Base-by-base conservation (phyloP, 805 yeast genomes). In the Kuraishia ogatae region DNA sequence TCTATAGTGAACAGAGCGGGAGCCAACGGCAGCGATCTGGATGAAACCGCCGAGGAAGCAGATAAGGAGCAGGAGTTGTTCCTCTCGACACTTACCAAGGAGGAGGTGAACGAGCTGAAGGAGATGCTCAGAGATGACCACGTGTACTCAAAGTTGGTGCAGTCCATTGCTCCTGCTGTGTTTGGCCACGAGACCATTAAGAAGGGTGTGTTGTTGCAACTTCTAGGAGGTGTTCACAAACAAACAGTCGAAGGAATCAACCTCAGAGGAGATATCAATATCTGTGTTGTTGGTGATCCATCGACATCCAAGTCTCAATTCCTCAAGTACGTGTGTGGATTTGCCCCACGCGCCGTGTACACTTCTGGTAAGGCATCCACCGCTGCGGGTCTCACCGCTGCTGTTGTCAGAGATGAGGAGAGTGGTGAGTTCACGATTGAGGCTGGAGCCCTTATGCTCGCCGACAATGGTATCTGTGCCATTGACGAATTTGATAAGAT, bases 361-460 rank as follows among this genome's bases (percentile, higher is more conserved):
- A 94, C 99, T 0, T 92, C 98, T 0, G 99, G 99, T 71, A 93
- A 93, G 68, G 98, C 99, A 0, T 92, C 97, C 0, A 85, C 98
- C 2, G 99, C 99, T 4, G 99, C 99, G 8, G 99, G 99, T 77
- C 78, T 93, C 64, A 93, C 99, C 1, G 99, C 99, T 1, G 96
- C 98, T 0, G 99, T 93, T 23, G 96, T 94, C 13, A 89, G 87
- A 67, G 99, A 93, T 67, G 98, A 94, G 71, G 98, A 94, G 66
- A 88, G 94, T 64, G 96, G 97, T 46, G 99, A 93, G 66, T 90
- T 87, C 64, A 93, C 98, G 1, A 94, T 93, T 59, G 99, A 93
- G 69, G 99, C 99, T 1, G 99, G 99, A 68, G 99, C 99, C 2
- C 76, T 94, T 56, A 94, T 94, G 97, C 77, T 94, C 60, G 98